A percentile compares a stretch with the other conserved stretches of the same genome.
phyloP scores from a whole-genome alignment of 345 rosid genomes.

The Psidium friedrichsthalianum region DNA sequence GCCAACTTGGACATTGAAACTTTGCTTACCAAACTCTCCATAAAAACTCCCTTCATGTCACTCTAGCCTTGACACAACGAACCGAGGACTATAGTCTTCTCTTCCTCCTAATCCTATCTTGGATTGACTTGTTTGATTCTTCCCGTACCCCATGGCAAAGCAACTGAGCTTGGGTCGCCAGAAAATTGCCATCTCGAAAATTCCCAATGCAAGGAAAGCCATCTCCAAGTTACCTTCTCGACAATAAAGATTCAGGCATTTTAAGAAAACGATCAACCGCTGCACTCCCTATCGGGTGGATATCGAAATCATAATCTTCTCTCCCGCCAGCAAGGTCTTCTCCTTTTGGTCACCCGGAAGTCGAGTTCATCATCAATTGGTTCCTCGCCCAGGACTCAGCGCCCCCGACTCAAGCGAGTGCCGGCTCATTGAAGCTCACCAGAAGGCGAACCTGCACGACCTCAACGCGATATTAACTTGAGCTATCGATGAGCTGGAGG shows the following conservation, averaged over 20 bases:
- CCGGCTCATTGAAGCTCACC: constrained; percentile 33
- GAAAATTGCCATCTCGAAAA: constrained; percentile 21
- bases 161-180: constrained; percentile 20
- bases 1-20: not conserved
- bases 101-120: not conserved
- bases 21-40: not conserved
- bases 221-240: constrained; percentile 30
- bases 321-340: constrained; percentile 18
- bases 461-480: constrained; percentile 38
- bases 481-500: constrained; percentile 23
- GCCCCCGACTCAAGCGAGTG: constrained; percentile 5
- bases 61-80: not conserved
- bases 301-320: constrained; percentile 11
- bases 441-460: constrained; percentile 23
- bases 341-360: constrained; percentile 28
- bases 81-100: not conserved
- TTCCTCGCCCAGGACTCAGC: constrained; percentile 4
- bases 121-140: not conserved
- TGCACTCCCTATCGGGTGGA: constrained; percentile 28
- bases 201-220: constrained; percentile 7
- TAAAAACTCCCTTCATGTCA: not conserved
- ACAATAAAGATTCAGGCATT: constrained; percentile 17
- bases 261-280: constrained; percentile 32
- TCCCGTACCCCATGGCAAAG: not conserved
- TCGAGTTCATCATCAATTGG: constrained; percentile 7